These are phyloP conservation scores for Xylaria sp. DNA, from an alignment of 2,329 filamentous ascomycete species.

Conservation along the genomic window DNA sequence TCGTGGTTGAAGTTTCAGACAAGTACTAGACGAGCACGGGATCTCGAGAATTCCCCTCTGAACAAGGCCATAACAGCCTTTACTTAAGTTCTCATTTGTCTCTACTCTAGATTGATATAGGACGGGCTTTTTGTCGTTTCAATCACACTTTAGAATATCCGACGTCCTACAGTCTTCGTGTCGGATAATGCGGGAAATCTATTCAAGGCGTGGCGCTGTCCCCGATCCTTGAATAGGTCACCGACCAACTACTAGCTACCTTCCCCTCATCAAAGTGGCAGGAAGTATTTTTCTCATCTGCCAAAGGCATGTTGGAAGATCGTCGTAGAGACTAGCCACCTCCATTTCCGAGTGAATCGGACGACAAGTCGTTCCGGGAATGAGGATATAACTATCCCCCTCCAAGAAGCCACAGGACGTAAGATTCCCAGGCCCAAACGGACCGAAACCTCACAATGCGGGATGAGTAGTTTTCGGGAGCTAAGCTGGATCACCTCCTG, in stretches of 20 bases:
- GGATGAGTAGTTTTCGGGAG: constrained; percentile 31
- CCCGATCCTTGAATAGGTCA: not conserved
- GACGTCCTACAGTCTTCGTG: not conserved
- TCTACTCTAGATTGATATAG: constrained; percentile 11
- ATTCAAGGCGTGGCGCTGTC: not conserved
- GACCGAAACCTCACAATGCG: constrained; percentile 48
- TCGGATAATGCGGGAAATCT: not conserved
- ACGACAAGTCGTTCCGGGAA: not conserved
- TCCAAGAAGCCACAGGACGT: not conserved
- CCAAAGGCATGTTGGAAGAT: not conserved
- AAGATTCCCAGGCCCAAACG: constrained; percentile 20
- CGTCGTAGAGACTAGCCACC: not conserved
- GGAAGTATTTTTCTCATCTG: not conserved
- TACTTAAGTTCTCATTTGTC: not conserved
- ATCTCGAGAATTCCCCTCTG: not conserved
- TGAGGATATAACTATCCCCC: not conserved
- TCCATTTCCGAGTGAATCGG: constrained; percentile 1
- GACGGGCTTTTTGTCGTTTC: not conserved
- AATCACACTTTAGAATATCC: not conserved
- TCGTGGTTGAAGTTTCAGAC: not conserved
- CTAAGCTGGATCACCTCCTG: constrained; percentile 38
- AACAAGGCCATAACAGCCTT: not conserved
- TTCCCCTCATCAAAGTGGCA: not conserved
- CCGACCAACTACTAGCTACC: not conserved
- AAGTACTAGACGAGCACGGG: not conserved